Evolutionary conservation across 495 filamentous ascomycete species (phyloP).

Genomic region (Trichodelitschia bisporula): DNA sequence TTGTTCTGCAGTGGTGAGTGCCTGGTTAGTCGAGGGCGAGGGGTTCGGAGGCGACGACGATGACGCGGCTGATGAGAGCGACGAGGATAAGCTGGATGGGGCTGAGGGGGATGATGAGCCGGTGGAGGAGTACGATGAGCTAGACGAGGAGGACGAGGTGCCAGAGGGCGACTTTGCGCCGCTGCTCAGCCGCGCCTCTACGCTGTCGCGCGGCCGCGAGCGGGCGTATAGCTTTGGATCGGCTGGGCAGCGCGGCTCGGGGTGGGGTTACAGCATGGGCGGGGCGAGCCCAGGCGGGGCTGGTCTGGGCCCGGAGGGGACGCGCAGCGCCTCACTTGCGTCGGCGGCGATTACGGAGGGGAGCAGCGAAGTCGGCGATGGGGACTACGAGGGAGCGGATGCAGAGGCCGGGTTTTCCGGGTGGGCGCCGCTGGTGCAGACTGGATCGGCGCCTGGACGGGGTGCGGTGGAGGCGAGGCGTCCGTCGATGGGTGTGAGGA

Average conservation of each 20-base stretch:
- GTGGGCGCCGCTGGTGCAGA: not conserved
- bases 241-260: slow-evolving; percentile 22
- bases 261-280: not conserved
- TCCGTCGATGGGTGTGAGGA: no score
- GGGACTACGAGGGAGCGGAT: not conserved
- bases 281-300: slow-evolving; percentile 1
- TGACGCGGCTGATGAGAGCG: slow-evolving; percentile 14
- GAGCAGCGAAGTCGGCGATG: not conserved
- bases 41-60: slow-evolving; percentile 31
- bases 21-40: slow-evolving; percentile 50
- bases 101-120: slow-evolving; percentile 4
- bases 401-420: not conserved
- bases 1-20: slow-evolving; percentile 38
- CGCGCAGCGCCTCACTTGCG: slow-evolving; percentile 1
- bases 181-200: slow-evolving; percentile 5
- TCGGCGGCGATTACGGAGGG: no score
- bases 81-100: slow-evolving; percentile 2
- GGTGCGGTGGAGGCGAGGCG: no score
- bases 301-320: slow-evolving; percentile 2
- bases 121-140: slow-evolving; percentile 5
- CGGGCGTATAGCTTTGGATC: slow-evolving; percentile 36
- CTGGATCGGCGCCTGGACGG: no score
- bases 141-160: slow-evolving; percentile 3
- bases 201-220: slow-evolving; percentile 4
- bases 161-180: slow-evolving; percentile 6